Evolutionary conservation across 257 asterid species (phyloP), one percentile per base, ranked within the genome.

Genomic region (Echites panduratus): DNA sequence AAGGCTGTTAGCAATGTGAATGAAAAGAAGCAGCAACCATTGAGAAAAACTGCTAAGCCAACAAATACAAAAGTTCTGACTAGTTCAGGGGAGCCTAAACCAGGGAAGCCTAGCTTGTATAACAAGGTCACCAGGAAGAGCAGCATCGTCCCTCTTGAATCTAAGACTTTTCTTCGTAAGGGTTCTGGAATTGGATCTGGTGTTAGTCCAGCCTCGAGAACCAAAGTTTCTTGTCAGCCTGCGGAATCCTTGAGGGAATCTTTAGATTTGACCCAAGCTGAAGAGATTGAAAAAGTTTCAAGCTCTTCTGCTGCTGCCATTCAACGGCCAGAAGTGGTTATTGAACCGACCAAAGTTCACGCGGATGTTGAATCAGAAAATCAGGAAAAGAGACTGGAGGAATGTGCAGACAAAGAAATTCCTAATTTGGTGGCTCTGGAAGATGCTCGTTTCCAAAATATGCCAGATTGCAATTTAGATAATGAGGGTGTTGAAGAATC

Each of bases 101-200:
- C 89, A 19, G 77, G 82, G 40, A 90, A 88, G 79, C 91, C 97
- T 74, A 87, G 85, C 78, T 74, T 84, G 70, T 85, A 86, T 68
- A 84, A 77, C 87, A 95, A 89, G 86, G 91, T 80, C 22, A 81
- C 97, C 82, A 95, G 85, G 91, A 95, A 90, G 83, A 87, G 93
- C 85, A 92, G 90, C 41, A 90, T 95, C 76, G 99, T 95, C 66
- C 99, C 98, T 27, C 75, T 95, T 73, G 98, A 92, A 84, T 80
- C 99, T 64, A 95, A 95, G 85, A 87, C 99, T 70, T 92, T 85
- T 85, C 93, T 92, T 54, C 96, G 98, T 9, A 95, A 87, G 79
- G 96, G 97, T 70, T 80, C 97, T 68, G 83, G 88, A 75, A 83
- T 85, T 58, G 79, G 83, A 72, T 58, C 93, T 75, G 75, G 82